Evolutionary conservation across 2,329 filamentous ascomycete genomes (phyloP), one percentile per base, ranked within the genome.

Genomic region (Sphaerulina vaccinii): DNA sequence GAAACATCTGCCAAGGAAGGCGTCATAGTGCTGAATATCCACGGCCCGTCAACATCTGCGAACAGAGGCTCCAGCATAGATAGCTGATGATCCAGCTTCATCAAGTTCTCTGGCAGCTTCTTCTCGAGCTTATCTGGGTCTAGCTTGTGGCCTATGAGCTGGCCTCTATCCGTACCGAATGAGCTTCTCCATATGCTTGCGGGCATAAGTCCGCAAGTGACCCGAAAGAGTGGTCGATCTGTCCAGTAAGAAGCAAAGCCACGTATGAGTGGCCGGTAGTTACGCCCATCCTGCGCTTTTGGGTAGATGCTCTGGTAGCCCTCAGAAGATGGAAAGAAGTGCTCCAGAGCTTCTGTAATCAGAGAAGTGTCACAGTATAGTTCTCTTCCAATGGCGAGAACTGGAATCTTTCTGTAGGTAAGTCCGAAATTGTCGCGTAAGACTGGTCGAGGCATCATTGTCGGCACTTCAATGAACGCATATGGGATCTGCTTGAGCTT

Each of bases 241-340:
- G 65, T 68, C 71, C 71, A 73, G 54, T 72, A 73, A n/a, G 60
- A 65, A 2, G 71, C 67, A 29, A 73, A 71, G 0, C 70, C 70
- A n/a, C 71, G 58, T 3, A 67, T 70, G 2, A 73, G 49, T 0
- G 63, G 62, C 5, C 65, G 44, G 47, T 74, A 71, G n/a, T 58
- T 55, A 59, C 70, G 64, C 1, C 64, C 64, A 32, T 65, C 68
- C 3, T 59, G 41, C 2, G 64, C 60, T 5, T 50, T 41, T 1
- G 70, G 71, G 53, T 73, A 73, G 5, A 73, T 58, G 10, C 63
- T 65, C 6, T 63, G 63, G 42, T 64, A 71, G n/a, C 66, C 68
- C n/a, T 63, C 63, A 9, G 55, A 53, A 24, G 51, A 47, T 2
- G 63, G 63, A 37, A 64, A 65, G 60, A 64, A 64, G 47, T 67